Base-by-base conservation (phyloP, 2,329 filamentous ascomycete species). In the Endoconidiophora laricicola region DNA sequence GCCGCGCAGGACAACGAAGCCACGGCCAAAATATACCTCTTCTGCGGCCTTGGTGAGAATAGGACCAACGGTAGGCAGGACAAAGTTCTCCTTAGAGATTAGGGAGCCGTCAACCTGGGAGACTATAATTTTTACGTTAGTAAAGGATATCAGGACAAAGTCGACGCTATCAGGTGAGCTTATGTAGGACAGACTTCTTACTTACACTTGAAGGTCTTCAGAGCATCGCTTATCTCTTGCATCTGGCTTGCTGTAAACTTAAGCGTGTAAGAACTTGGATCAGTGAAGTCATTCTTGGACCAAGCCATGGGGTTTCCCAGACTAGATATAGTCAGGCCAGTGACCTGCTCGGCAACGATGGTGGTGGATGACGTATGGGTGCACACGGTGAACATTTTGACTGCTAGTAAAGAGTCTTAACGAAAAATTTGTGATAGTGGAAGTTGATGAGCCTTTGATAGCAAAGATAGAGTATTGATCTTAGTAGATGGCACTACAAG, bases 1-100 rank as follows among this genome's bases (percentile, higher is more conserved):
- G 2, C 77, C 77, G 4, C 69, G 67, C 37, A 81, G 58, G 6
- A 80, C 66, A 45, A 68, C 68, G 55, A 80, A 69, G 1, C 76
- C 77, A 9, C 56, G 58, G 3, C 68, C 68, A 10, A 60, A 54
- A 49, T 72, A 65, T 20, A 73, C 49, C 18, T 61, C 58, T 9
- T 57, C 46, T 3, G 66, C 60, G 20, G 63, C 63, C 12, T 58
- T 51, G 6, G 60, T 49, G 18, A 74, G 66, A 6, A 55, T 58
- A 0, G 56, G 44, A 5, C 56, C 58, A 14, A 72, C 55, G 2
- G 46, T 58, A 0, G 67, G 66, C 2, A 73, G 62, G 1, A 60
- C 60, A 50, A 74, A 73, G 50, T 59, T 66, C 10, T 62, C 58
- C 2, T 50, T 55, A 10, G 55, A 60, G 23, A 69, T 60, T 4